Evolutionary conservation across 495 filamentous ascomycete species (phyloP).

Genomic region (Penicillium salamii): DNA sequence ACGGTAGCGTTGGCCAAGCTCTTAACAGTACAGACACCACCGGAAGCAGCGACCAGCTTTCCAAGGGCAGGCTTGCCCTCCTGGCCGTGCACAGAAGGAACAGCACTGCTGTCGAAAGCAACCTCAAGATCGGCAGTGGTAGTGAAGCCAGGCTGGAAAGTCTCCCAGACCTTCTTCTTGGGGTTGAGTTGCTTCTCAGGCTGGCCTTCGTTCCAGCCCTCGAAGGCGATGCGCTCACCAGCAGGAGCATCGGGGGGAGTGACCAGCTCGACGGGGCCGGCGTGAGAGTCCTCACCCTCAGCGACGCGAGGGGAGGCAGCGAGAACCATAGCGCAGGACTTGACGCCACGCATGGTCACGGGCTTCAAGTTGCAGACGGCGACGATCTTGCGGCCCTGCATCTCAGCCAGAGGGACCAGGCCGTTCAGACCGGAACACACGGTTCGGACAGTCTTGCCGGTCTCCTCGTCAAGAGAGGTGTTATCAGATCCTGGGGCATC

Average conservation of each 20-base stretch:
- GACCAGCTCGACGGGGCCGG: conserved; percentile 89
- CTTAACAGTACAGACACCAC: conserved; percentile 71
- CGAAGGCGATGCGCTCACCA: conserved; percentile 86
- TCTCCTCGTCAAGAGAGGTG: conserved; percentile 70
- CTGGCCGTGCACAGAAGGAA: conserved; percentile 57
- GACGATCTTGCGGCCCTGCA: conserved; percentile 93
- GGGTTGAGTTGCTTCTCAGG: conserved; percentile 92
- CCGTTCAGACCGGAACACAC: conserved; percentile 97
- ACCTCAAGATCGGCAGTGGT: conserved; percentile 79
- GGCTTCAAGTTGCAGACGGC: conserved; percentile 97
- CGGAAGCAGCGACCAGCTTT: conserved; percentile 67
- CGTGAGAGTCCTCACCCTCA: conserved; percentile 80
- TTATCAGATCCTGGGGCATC: conserved; percentile 83
- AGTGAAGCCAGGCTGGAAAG: conserved; percentile 87
- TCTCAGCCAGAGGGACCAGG: conserved; percentile 84
- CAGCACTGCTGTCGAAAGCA: conserved; percentile 64
- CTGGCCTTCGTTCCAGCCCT: conserved; percentile 84
- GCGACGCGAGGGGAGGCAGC: conserved; percentile 78
- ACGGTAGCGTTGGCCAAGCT: conserved; percentile 69
- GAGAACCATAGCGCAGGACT: conserved; percentile 92
- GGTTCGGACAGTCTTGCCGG: conserved; percentile 84
- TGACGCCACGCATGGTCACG: conserved; percentile 97
- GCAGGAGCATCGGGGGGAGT: conserved; percentile 76
- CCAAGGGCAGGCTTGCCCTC: conserved; percentile 63
- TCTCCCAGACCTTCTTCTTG: conserved; percentile 99